Percentiles rank a stretch among this genome's conserved stretches.
Evolutionary conservation across 2,329 filamentous ascomycete species (phyloP).

Genomic region (Neofusicoccum ribis): DNA sequence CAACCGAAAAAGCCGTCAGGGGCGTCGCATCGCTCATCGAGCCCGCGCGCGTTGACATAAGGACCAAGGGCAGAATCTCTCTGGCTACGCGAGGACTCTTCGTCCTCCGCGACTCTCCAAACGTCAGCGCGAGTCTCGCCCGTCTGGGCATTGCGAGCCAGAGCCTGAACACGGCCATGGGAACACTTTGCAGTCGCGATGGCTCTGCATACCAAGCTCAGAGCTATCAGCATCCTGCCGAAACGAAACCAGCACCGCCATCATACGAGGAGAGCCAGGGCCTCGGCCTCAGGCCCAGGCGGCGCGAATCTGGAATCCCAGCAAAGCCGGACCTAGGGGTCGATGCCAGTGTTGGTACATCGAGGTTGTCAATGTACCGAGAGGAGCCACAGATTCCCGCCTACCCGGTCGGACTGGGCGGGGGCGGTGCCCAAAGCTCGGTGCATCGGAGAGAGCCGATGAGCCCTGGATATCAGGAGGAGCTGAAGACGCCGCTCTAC

Average conservation of each 20-base stretch:
- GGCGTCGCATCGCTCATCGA: constrained; percentile 22
- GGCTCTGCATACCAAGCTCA: too few relatives aligned
- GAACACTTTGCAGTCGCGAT: not conserved
- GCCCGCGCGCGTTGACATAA: constrained; percentile 20
- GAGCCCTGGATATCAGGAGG: too few relatives aligned
- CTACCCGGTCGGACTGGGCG: too few relatives aligned
- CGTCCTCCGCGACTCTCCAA: constrained; percentile 21
- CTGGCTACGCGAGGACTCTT: constrained; percentile 21
- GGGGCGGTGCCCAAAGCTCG: too few relatives aligned
- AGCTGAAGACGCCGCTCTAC: too few relatives aligned
- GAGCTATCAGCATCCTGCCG: not conserved
- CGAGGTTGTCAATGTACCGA: too few relatives aligned
- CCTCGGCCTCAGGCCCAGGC: not conserved
- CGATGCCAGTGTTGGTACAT: too few relatives aligned
- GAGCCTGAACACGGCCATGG: constrained; percentile 20
- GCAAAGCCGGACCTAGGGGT: too few relatives aligned
- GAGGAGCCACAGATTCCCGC: too few relatives aligned
- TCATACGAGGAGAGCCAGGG: not conserved
- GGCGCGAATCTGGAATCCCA: too few relatives aligned
- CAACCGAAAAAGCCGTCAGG: constrained; percentile 21
- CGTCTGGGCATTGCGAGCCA: constrained; percentile 22
- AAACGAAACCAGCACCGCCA: not conserved
- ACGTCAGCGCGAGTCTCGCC: constrained; percentile 20
- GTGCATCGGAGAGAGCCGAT: too few relatives aligned
- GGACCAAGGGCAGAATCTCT: constrained; percentile 16